Evolutionary conservation across 108 stramenopile genomes (phyloP).

Genomic region (Nitzschia inconspicua): DNA sequence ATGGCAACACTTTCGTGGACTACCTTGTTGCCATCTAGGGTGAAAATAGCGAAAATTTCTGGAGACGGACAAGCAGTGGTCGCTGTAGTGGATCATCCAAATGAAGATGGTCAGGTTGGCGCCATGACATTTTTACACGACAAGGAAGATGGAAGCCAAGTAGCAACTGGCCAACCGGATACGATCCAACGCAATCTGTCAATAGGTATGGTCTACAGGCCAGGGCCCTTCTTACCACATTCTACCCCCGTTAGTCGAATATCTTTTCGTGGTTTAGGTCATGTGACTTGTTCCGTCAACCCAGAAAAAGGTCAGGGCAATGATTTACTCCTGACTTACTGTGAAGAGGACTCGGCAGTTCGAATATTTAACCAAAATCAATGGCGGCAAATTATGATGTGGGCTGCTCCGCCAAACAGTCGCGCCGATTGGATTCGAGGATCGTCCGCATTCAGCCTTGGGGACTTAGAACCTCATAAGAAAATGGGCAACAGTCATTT

Average conservation of each 20-base stretch:
- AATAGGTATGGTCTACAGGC: conserved; percentile 68
- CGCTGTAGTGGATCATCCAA: conserved; percentile 46
- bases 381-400: conserved; percentile 77
- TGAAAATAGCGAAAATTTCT: conserved; percentile 55
- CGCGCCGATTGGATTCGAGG: conserved; percentile 82
- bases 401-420: conserved; percentile 64
- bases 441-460: conserved; percentile 69
- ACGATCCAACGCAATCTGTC: conserved; percentile 22
- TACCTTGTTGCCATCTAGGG: conserved; percentile 38
- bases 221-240: conserved; percentile 76
- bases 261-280: conserved; percentile 73
- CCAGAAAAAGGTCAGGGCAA: conserved; percentile 54
- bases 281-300: conserved; percentile 39
- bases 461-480: conserved; percentile 65
- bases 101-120: conserved; percentile 33
- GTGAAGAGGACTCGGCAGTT: conserved; percentile 45
- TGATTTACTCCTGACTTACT: conserved; percentile 78
- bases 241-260: conserved; percentile 64
- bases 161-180: background rate
- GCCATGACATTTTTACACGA: conserved; percentile 63
- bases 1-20: conserved; percentile 71
- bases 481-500: conserved; percentile 23
- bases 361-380: conserved; percentile 75
- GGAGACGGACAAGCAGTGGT: conserved; percentile 77
- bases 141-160: conserved; percentile 47